Evolutionary conservation across 768 basidiomycete species (phyloP), one percentile per base, ranked within the genome.

Genomic region (Dictyophora rubrovolvata): DNA sequence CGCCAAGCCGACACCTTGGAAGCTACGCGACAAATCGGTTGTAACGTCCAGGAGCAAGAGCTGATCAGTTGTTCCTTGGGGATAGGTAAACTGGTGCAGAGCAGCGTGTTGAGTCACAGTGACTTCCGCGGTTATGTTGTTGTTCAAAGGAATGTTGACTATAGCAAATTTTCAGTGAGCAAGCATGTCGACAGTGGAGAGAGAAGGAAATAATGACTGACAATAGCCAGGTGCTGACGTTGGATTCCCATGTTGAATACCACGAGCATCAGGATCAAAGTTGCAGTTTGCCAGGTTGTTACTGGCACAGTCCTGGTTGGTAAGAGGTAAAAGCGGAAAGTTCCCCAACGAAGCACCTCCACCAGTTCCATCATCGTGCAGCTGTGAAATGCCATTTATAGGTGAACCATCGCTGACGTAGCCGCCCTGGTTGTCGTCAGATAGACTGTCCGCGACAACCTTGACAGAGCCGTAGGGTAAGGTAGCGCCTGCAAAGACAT

Each of bases 191-290:
- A 48, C 28, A 48, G 42, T 18, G 1, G 23, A 22, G n/a, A 48
- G 23, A 34, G 16, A n/a, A 12, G 36, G 12, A 34, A 4, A 33
- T 5, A 34, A 12, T 12, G 11, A 36, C 57, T 59, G 18, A 59
- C 57, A 86, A 65, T 84, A 86, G 53, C 84, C 84, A 0, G 84
- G 84, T 16, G 81, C 79, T 4, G 83, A 9, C 9, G 57, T 52
- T n/a, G 57, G 57, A 12, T 28, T 33, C 7, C 57, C 57, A 17
- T 59, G 57, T 20, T 28, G 33, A 5, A 59, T 16, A 23, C 36
- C 47, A n/a, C 57, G 57, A 16, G 7, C 12, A 21, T 12, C 11
- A 20, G 57, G 57, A 37, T 59, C 57, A 18, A 59, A 35, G 12
- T 48, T 35, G 37, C 57, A 59, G 20, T 53, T 52, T 28, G 36